Base-by-base conservation (phyloP, 1,284 basidiomycete species). In the Ganoderma leucocontextum region DNA sequence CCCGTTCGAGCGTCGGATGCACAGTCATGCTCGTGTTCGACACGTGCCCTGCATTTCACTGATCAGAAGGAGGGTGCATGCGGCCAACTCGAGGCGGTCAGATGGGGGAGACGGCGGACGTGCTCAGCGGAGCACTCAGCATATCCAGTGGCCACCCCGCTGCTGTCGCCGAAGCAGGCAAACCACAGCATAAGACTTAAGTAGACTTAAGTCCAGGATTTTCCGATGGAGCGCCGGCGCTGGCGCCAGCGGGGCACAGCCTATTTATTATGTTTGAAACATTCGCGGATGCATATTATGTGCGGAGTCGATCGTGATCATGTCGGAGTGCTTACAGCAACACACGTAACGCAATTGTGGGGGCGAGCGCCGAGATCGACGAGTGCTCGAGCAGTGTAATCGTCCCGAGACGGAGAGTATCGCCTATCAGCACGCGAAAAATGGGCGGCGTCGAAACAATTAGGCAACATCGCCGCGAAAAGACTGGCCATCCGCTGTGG, bases 41-140 rank as follows among this genome's bases (percentile, higher is more conserved):
- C 70, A 71, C 70, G 70, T 69, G 67, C 66, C 64, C 64, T 64
- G 44, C 19, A 35, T 62, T 41, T 55, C 25, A 29, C 13, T 66
- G 59, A 70, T 72, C 66, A 72, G 65, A 67, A 66, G 64, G 38
- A 35, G 35, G 9, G 52, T 58, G 60, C 71, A 72, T 68, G 71
- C 61, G 71, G 68, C 25, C 25, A 19, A 65, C 71, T 60, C 66
- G 71, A 72, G 71, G 71, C 70, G 55, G 62, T 65, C 63, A 65
- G 60, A 25, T 65, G 60, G 33, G 49, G 15, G 15, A 12, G 7
- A 22, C n/a, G 4, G n/a, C 44, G 42, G 39, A 47, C 60, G 33
- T 64, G 60, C 38, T 58, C 60, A 22, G 42, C 59, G 55, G 60
- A 60, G 69, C n/a, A n/a, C n/a, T n/a, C n/a, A n/a, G n/a, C 65